Base-by-base conservation (phyloP, 2,329 filamentous ascomycete genomes). In the Cryphonectria carpinicola region DNA sequence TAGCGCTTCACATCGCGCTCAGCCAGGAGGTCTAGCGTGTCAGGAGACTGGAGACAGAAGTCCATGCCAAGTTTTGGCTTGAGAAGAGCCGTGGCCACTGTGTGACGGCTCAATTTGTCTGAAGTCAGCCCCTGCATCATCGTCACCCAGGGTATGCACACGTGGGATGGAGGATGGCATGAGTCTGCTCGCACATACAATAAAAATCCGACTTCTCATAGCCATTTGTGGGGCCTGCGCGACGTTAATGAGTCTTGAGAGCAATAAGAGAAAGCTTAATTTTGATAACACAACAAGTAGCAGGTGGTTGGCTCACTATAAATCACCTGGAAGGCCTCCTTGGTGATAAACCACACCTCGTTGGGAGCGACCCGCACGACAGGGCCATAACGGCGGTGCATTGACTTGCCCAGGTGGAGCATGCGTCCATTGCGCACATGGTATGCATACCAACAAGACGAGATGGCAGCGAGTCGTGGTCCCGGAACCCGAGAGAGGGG, bases 141-240 rank as follows among this genome's bases (percentile, higher is more conserved):
- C n/a, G 14, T 66, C 28, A 35, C n/a, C 8, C 28, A 5, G 58
- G 46, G 22, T 11, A 49, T 37, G 41, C 43, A 46, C 43, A 46
- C 43, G 14, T 65, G 41, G 39, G 39, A 43, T 19, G n/a, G 35
- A 67, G 22, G 46, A 43, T 28, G 5, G 61, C n/a, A 65, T 17
- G 19, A 3, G 14, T 13, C 25, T 35, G 19, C 28, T 35, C 35
- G 49, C 22, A 75, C 82, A 74, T 76, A 87, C 86, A 74, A 65
- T 88, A 88, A 60, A 88, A 88, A 19, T 85, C 82, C 0, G 84
- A 85, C 73, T 88, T 88, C 46, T 85, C 82, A 71, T 81, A 86
- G 1, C 84, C 84, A 54, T 80, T 85, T 0, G 82, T 82, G 8
- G 79, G 78, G n/a, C 81, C 85, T 87, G 28, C 25, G 52, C 8